Evolutionary conservation across 768 basidiomycete species (phyloP).

Genomic region (Phlebiopsis flavidoalba): DNA sequence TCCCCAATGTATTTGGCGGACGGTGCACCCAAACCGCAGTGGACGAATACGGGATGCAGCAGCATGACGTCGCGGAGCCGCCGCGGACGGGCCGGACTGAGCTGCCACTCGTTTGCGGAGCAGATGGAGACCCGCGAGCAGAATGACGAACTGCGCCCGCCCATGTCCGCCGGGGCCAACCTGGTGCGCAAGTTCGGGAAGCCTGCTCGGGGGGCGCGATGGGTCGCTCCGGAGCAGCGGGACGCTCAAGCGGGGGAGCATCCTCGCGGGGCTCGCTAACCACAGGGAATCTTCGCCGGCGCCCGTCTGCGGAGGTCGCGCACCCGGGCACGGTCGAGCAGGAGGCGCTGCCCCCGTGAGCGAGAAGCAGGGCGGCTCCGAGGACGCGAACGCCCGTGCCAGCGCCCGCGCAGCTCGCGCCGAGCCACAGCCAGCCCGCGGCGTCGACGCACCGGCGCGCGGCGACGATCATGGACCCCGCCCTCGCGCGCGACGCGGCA

Average conservation of each 20-base stretch:
- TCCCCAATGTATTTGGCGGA: conserved; percentile 59
- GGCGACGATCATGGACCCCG: conserved; percentile 71
- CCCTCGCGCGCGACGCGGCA: conserved; percentile 51
- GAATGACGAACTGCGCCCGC: conserved; percentile 26
- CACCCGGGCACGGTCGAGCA: conserved; percentile 9
- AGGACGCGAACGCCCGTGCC: conserved; percentile 15
- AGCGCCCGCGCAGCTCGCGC: conserved; percentile 24
- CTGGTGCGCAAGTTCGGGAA: conserved; percentile 78
- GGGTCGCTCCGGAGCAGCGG: conserved; percentile 32
- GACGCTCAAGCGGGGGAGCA: conserved; percentile 45
- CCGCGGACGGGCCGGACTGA: conserved; percentile 67
- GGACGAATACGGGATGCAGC: conserved; percentile 36
- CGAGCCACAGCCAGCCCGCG: conserved; percentile 50
- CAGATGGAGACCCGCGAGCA: conserved; percentile 28
- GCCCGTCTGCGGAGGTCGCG: conserved; percentile 27
- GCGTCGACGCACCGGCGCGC: conserved; percentile 65
- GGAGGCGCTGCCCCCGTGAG: conserved; percentile 21
- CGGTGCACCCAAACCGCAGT: conserved; percentile 26
- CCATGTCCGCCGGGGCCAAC: conserved; percentile 55
- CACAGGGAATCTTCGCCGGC: too few relatives aligned
- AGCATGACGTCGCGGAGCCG: conserved; percentile 24
- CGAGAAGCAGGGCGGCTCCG: conserved; percentile 18
- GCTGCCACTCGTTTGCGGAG: conserved; percentile 45
- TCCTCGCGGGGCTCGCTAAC: conserved; percentile 45
- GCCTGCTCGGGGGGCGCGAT: conserved; percentile 46